A percentile compares a stretch with the other conserved stretches of the same genome.
These are phyloP conservation scores for Blastobotrys apis DNA, from an alignment of 1,139 yeast genomes.

Conservation along the genomic window DNA sequence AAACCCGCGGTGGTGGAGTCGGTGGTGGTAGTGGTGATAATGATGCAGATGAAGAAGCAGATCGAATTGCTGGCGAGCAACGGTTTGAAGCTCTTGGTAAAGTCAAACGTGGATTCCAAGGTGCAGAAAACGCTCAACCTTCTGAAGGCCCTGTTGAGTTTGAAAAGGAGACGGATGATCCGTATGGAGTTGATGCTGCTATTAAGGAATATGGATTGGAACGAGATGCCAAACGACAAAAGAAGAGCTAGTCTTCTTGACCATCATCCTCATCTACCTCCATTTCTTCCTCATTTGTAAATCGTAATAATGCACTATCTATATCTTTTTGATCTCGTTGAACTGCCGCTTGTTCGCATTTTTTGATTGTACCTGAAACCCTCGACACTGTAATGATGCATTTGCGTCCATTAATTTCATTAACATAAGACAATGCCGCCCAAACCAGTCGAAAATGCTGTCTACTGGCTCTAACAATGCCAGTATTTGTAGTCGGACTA, in stretches of 20 bases:
- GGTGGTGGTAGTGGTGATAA: slow-evolving; percentile 23
- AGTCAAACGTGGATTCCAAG: slow-evolving; percentile 27
- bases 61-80: slow-evolving; percentile 33
- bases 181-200: slow-evolving; percentile 24
- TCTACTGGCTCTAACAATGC: slow-evolving; percentile 74
- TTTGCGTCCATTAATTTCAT: slow-evolving; percentile 46
- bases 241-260: slow-evolving; percentile 1
- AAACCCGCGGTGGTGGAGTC: slow-evolving; percentile 35
- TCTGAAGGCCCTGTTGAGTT: slow-evolving; percentile 50
- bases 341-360: slow-evolving; percentile 62
- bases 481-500: slow-evolving; percentile 76
- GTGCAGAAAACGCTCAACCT: slow-evolving; percentile 24
- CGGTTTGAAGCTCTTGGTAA: slow-evolving; percentile 37
- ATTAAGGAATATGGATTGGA: slow-evolving; percentile 20
- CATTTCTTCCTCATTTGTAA: slow-evolving; percentile 4
- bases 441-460: slow-evolving; percentile 59
- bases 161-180: slow-evolving; percentile 39
- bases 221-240: slow-evolving; percentile 3
- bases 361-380: slow-evolving; percentile 85
- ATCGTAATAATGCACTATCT: slow-evolving; percentile 9
- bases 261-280: neutral
- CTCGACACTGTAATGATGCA: slow-evolving; percentile 61
- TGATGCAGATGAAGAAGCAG: slow-evolving; percentile 33
- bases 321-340: slow-evolving; percentile 35
- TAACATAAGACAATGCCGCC: slow-evolving; percentile 67